phyloP scores from a whole-genome alignment of 257 asterid genomes.

The Przewalskia tangutica region DNA sequence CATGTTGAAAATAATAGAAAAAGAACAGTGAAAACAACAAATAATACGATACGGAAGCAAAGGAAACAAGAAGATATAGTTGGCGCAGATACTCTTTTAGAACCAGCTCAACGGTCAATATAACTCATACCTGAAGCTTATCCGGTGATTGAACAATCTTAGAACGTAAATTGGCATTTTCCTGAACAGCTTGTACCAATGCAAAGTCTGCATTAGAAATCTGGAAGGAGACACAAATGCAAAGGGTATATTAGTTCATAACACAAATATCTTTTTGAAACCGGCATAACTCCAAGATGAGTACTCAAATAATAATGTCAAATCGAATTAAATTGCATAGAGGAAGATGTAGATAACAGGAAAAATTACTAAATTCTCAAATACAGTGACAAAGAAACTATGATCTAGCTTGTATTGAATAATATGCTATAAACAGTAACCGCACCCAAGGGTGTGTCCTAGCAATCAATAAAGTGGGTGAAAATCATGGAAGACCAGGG shows the following conservation, averaged over 20 bases:
- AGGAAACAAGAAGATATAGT: neutral
- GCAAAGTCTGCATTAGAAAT: slow-evolving; percentile 66
- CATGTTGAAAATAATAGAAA: too few species aligned
- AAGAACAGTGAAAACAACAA: too few species aligned
- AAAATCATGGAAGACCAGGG: too few species aligned
- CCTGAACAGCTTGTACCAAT: slow-evolving; percentile 61
- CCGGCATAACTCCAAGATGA: neutral
- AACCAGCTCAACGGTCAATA: neutral
- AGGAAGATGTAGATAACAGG: neutral
- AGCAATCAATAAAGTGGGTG: too few species aligned
- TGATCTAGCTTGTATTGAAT: neutral
- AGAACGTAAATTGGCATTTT: slow-evolving; percentile 72
- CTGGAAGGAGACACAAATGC: slow-evolving; percentile 29
- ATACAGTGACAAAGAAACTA: neutral
- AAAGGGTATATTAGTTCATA: neutral
- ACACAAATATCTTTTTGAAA: neutral
- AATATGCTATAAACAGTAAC: too few species aligned
- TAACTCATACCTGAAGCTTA: slow-evolving; percentile 78
- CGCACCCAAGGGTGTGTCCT: too few species aligned
- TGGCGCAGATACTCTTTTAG: neutral
- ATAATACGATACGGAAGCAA: too few species aligned
- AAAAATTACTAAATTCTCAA: neutral
- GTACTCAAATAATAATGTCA: too few species aligned
- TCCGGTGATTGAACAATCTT: slow-evolving; percentile 94
- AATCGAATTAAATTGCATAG: neutral